These are phyloP conservation scores for Xylaria polymorpha DNA, from an alignment of 2,329 filamentous ascomycete genomes.

Conservation along the genomic window DNA sequence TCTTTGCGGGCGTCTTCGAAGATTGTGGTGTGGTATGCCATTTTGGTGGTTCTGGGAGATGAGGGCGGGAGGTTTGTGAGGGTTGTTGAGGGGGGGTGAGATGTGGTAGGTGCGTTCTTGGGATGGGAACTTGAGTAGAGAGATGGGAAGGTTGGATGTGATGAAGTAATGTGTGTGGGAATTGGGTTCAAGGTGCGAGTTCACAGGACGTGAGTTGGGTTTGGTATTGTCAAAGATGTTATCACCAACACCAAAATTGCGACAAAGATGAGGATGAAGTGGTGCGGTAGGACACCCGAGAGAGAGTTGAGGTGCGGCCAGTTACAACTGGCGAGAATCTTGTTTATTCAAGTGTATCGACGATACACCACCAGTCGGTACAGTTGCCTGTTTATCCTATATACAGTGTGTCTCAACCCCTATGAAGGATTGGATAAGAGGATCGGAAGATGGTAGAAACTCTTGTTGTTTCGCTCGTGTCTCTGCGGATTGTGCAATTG, in stretches of 20 bases:
- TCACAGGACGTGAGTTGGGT: neutral
- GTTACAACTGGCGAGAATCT: neutral
- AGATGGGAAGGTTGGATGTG: neutral
- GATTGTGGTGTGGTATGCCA: constrained; percentile 8
- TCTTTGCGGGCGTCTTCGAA: neutral
- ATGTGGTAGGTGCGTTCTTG: neutral
- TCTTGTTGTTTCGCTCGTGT: constrained; percentile 5
- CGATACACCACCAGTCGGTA: neutral
- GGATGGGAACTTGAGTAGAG: neutral
- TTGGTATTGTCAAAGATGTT: neutral
- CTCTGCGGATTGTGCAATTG: neutral
- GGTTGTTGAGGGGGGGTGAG: neutral
- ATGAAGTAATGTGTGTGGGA: neutral
- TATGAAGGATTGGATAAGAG: neutral
- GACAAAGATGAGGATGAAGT: neutral
- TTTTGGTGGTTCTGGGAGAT: neutral
- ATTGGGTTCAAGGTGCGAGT: neutral
- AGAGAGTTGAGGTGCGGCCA: neutral
- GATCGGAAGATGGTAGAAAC: constrained; percentile 4
- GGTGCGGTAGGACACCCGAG: neutral
- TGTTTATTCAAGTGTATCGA: constrained; percentile 1
- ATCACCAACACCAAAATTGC: neutral
- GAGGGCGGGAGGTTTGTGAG: neutral
- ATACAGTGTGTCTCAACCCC: neutral
- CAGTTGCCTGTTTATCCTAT: constrained; percentile 4